Evolutionary conservation across 257 asterid genomes (phyloP).

Genomic region (Solanum piurae): DNA sequence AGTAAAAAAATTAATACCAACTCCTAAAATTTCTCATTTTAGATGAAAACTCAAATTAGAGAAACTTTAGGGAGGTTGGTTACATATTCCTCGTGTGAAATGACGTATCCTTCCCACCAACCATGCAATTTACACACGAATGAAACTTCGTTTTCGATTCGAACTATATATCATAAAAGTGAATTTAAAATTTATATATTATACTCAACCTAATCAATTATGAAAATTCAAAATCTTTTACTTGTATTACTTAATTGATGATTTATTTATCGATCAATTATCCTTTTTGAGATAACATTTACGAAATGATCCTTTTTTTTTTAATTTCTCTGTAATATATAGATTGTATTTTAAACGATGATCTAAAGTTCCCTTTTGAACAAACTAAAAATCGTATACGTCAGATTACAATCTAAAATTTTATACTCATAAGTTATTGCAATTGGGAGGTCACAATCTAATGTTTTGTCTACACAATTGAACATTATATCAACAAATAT

Average conservation of each 20-base stretch:
- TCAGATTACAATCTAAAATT: background rate
- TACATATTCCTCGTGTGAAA: background rate
- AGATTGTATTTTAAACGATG: background rate
- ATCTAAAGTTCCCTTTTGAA: background rate
- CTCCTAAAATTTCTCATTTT: background rate
- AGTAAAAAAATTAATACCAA: background rate
- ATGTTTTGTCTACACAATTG: background rate
- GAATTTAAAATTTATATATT: background rate
- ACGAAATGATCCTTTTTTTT: background rate
- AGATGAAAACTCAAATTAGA: background rate
- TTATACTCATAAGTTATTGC: background rate
- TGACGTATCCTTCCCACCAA: background rate
- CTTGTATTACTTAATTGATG: background rate
- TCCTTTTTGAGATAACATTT: background rate
- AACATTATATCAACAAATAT: background rate
- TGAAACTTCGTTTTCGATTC: background rate
- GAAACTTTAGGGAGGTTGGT: background rate
- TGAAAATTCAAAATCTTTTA: background rate
- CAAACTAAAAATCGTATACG: background rate
- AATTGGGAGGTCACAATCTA: background rate
- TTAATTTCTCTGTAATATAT: background rate
- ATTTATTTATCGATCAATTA: background rate
- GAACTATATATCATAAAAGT: background rate
- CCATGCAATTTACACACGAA: background rate
- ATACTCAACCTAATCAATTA: background rate